phyloP scores from a whole-genome alignment of 495 filamentous ascomycete species.

The Pseudoneurospora amorphoporcata region DNA sequence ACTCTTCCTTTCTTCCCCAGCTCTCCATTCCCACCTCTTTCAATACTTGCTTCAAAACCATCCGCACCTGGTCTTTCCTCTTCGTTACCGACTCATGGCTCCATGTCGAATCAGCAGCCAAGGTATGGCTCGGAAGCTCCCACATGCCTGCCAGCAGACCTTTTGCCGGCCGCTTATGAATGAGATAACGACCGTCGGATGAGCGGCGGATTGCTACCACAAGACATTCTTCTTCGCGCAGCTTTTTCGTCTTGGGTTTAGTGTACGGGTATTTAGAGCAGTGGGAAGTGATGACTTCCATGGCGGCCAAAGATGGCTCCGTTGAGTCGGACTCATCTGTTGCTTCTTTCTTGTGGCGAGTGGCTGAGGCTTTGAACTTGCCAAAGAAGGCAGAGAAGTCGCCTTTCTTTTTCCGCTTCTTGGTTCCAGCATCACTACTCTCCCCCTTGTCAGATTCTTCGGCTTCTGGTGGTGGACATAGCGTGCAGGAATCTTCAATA shows the following conservation, averaged over 20 bases:
- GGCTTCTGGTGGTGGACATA: constrained; percentile 28
- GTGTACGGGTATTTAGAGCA: constrained; percentile 32
- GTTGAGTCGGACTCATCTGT: neutral
- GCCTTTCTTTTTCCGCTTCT: constrained; percentile 10
- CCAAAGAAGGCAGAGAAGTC: constrained; percentile 24
- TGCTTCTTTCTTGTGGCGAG: neutral
- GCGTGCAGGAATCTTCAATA: constrained; percentile 32
- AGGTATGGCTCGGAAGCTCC: constrained; percentile 33
- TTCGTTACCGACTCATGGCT: neutral
- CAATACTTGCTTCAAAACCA: constrained; percentile 8
- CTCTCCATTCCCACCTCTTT: constrained; percentile 14
- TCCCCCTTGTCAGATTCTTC: constrained; percentile 6
- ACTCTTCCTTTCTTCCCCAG: constrained; percentile 8
- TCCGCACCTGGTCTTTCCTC: constrained; percentile 15
- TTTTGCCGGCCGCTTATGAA: constrained; percentile 32
- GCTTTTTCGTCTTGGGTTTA: constrained; percentile 26
- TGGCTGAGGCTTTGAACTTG: neutral
- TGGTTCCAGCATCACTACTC: neutral
- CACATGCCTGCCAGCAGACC: constrained; percentile 35
- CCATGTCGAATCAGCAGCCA: constrained; percentile 2
- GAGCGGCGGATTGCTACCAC: constrained; percentile 31
- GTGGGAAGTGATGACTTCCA: constrained; percentile 25
- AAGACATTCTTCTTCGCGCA: constrained; percentile 33
- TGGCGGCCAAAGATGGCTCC: neutral
- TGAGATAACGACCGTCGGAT: constrained; percentile 26